phyloP scores from a whole-genome alignment of 2,329 filamentous ascomycete species.

The Cladosporium sphaerospermum region DNA sequence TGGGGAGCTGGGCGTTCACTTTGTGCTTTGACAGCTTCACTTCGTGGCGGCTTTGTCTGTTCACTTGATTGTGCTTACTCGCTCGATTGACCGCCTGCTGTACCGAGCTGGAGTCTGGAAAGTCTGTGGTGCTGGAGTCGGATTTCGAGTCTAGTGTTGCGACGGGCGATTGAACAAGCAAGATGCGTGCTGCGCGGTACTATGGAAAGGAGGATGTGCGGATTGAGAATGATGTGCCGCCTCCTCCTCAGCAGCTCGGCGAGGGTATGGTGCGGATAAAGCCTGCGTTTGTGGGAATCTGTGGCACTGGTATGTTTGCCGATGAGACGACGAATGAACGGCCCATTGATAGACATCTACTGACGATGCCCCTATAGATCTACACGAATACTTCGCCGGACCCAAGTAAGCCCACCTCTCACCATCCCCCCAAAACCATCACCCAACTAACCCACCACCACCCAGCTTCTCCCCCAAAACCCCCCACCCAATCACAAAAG shows the following conservation, averaged over 20 bases:
- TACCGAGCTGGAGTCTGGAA: too few relatives aligned
- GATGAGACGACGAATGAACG: neutral
- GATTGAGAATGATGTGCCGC: slow-evolving; percentile 45
- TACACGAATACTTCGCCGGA: slow-evolving; percentile 48
- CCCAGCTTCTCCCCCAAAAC: slow-evolving; percentile 43
- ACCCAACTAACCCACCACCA: neutral
- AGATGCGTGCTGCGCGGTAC: slow-evolving; percentile 50
- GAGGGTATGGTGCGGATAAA: slow-evolving; percentile 46
- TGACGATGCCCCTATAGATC: slow-evolving; percentile 28
- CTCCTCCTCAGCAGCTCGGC: slow-evolving; percentile 36
- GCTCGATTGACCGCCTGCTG: neutral
- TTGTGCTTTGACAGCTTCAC: too few relatives aligned
- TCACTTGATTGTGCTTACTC: neutral
- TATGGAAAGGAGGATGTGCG: slow-evolving; percentile 52
- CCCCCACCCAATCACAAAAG: slow-evolving; percentile 54
- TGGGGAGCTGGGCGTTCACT: too few relatives aligned
- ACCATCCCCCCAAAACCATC: neutral
- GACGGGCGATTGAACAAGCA: neutral
- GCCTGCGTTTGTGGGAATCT: slow-evolving; percentile 47
- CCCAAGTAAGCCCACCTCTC: slow-evolving; percentile 24
- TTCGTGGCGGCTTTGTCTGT: too few relatives aligned
- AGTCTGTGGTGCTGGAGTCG: too few relatives aligned
- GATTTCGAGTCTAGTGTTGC: neutral
- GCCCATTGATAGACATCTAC: slow-evolving; percentile 11
- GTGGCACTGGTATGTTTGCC: slow-evolving; percentile 35